Evolutionary conservation across 2,329 filamentous ascomycete genomes (phyloP), one percentile per base, ranked within the genome.

Genomic region (Calycina herbarum): DNA sequence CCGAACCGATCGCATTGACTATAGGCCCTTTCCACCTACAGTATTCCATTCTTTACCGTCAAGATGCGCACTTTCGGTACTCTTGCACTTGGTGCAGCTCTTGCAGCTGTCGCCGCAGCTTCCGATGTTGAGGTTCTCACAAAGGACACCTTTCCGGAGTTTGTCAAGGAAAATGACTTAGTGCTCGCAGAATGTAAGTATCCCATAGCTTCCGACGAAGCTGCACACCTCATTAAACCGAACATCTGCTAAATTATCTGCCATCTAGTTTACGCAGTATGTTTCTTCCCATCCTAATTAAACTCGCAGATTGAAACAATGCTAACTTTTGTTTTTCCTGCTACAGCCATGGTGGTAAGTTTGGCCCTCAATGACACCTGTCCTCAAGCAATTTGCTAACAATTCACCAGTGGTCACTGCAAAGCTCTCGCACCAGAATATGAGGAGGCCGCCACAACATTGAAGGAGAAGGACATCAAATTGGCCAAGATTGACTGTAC

Each of bases 371-470:
- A 66, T 60, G 63, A 65, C 65, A 71, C 65, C 63, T 71, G 66
- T 72, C 63, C 64, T 66, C 29, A 61, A 29, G 31, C 24, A 65
- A 65, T 71, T 72, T 72, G 69, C 73, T 74, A 73, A 75, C 67
- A 60, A 17, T 17, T 57, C 35, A 42, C 56, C 57, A 76, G 75
- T 71, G 94, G 94, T 72, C 94, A 98, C 86, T 98, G 94, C 91
- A 98, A 99, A 86, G 94, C 94, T 67, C 92, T 99, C 72, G 95
- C 91, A 69, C 91, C 92, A 77, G 92, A 95, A 82, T 96, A 95
- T 80, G 92, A 96, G 82, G 88, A 92, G 79, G 92, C 92, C 62
- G 92, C 92, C 61, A 94, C 91, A 35, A 85, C 87, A 38, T 84
- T 96, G 70, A 94, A 94, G 85, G 91, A 93, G 81, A 95, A 94